Percentiles rank a stretch among this genome's conserved stretches.
Conservation (phyloP, 2,329 filamentous ascomycete species). For the Arthrobotrys iridis region DNA sequence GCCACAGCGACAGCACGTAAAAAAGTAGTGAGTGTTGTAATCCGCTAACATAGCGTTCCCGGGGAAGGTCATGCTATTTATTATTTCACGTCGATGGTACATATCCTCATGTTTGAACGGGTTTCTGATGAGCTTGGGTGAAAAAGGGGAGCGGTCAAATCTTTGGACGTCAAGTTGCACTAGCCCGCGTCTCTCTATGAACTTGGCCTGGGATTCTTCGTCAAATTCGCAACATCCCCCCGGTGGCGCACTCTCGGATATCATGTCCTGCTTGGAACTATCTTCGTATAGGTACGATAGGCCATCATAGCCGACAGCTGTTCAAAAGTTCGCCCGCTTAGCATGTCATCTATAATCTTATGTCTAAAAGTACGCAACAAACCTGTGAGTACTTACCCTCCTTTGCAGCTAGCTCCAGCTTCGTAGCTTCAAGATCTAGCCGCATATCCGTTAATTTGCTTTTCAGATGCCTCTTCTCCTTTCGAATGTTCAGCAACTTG, state of each 20-base stretch:
- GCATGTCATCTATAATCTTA: not conserved
- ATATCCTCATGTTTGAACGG: slow-evolving; percentile 39
- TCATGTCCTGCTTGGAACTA: not conserved
- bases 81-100: slow-evolving; percentile 38
- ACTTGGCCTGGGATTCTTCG: not conserved
- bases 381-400: slow-evolving; percentile 1
- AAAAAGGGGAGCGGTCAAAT: slow-evolving; percentile 2
- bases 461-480: not conserved
- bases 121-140: slow-evolving; percentile 3
- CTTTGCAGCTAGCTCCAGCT: slow-evolving; percentile 20
- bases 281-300: slow-evolving; percentile 15
- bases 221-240: too few relatives aligned
- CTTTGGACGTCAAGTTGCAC: slow-evolving; percentile 7
- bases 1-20: slow-evolving; percentile 35
- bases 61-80: slow-evolving; percentile 37
- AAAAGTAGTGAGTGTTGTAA: slow-evolving; percentile 30
- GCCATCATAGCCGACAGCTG: slow-evolving; percentile 19
- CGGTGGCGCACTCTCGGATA: too few relatives aligned
- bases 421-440: not conserved
- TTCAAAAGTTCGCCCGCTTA: not conserved
- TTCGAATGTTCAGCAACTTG: not conserved
- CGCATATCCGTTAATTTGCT: not conserved
- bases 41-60: slow-evolving; percentile 33
- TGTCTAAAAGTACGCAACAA: not conserved
- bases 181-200: not conserved